Conservation (phyloP, 2,329 filamentous ascomycete species). For the Elsinoe ampelina region DNA sequence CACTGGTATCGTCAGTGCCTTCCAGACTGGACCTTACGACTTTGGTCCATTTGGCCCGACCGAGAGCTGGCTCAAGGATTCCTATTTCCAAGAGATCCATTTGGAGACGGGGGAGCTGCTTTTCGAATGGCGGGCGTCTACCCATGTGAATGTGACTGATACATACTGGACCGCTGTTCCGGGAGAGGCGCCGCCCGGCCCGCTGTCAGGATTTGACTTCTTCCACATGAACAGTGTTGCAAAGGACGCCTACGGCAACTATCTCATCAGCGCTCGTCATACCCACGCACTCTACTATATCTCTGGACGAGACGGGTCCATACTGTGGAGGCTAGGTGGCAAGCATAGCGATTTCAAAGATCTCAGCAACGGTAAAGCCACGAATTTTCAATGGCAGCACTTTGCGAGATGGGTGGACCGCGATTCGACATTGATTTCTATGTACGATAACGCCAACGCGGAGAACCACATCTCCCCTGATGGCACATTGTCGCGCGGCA, state of each 20-base stretch:
- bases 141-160: conserved; percentile 31
- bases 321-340: conserved; percentile 42
- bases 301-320: conserved; percentile 33
- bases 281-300: conserved; percentile 37
- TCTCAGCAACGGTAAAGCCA: conserved; percentile 21
- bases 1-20: conserved; percentile 21
- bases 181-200: conserved; percentile 18
- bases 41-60: conserved; percentile 17
- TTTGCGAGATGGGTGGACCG: conserved; percentile 23
- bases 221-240: conserved; percentile 46
- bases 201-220: conserved; percentile 35
- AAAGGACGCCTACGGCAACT: conserved; percentile 39
- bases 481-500: background rate
- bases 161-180: conserved; percentile 31
- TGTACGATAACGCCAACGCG: conserved; percentile 46
- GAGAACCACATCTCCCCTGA: conserved; percentile 20
- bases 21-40: conserved; percentile 21
- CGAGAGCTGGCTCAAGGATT: conserved; percentile 34
- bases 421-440: conserved; percentile 35
- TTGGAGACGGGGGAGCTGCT: conserved; percentile 35
- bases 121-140: conserved; percentile 41
- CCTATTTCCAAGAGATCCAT: conserved; percentile 39
- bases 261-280: conserved; percentile 38
- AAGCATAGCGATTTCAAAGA: conserved; percentile 31
- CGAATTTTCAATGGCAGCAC: conserved; percentile 29